phyloP scores from a whole-genome alignment of 148 eudicot species.

The Selenicereus undatus region DNA sequence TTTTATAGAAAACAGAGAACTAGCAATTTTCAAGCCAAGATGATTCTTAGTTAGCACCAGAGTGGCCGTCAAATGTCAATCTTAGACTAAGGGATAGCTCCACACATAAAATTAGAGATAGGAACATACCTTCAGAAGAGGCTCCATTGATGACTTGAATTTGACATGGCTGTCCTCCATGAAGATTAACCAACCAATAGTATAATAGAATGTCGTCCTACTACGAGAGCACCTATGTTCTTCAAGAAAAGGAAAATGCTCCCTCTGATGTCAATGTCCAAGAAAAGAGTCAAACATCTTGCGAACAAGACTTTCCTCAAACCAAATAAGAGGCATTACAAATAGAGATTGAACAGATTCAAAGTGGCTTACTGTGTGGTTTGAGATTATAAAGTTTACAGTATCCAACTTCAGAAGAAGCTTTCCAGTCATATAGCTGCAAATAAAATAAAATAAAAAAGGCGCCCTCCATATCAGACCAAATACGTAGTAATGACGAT shows the following conservation, averaged over 20 bases:
- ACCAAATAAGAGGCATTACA: constrained; percentile 4
- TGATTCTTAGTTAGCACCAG: too few relatives aligned
- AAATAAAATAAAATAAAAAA: constrained; percentile 3
- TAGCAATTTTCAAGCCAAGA: too few relatives aligned
- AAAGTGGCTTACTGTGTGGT: constrained; percentile 60
- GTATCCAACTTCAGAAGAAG: constrained; percentile 86
- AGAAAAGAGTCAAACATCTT: constrained; percentile 2
- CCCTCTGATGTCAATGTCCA: constrained; percentile 48
- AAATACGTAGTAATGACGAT: background rate
- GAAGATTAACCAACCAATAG: constrained; percentile 76
- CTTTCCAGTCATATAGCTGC: constrained; percentile 93
- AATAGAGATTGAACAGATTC: background rate
- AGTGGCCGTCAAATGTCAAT: too few relatives aligned
- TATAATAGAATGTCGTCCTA: constrained; percentile 87
- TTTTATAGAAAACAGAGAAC: too few relatives aligned
- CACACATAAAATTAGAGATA: background rate
- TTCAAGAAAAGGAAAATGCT: constrained; percentile 76
- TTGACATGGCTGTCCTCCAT: constrained; percentile 74
- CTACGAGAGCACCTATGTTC: constrained; percentile 77
- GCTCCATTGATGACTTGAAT: constrained; percentile 85
- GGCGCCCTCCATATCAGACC: background rate
- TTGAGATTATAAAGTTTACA: constrained; percentile 68
- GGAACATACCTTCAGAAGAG: constrained; percentile 57
- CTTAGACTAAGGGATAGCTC: too few relatives aligned
- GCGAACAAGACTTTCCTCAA: constrained; percentile 3